A percentile compares a stretch with the other conserved stretches of the same genome.
Conservation (phyloP, 306 rosid species). For the Potentilla sterilis region DNA sequence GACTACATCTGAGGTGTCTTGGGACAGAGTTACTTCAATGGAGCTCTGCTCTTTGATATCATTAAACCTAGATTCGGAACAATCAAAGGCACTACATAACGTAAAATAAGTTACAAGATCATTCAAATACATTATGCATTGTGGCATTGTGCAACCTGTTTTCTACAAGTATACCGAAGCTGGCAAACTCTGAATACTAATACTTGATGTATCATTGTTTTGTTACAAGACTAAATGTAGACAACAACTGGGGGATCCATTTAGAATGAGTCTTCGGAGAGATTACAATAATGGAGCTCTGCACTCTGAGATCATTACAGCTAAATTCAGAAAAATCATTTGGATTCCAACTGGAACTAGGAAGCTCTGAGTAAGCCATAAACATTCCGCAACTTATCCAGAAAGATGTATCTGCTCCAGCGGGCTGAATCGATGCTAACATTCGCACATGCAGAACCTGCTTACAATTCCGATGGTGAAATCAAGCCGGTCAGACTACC, state of each 20-base stretch:
- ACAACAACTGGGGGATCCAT: background rate
- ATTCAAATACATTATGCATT: too few species aligned
- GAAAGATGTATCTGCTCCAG: background rate
- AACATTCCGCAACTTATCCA: background rate
- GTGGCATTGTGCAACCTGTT: background rate
- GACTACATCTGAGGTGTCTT: too few species aligned
- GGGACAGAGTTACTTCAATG: too few species aligned
- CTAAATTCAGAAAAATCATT: background rate
- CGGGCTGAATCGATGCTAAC: background rate
- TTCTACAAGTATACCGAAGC: background rate
- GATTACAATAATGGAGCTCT: background rate
- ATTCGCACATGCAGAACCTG: background rate
- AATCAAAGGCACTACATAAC: too few species aligned
- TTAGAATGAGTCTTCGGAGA: background rate
- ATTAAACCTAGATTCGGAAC: background rate
- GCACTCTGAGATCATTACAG: conserved; percentile 3
- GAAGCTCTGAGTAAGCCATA: background rate
- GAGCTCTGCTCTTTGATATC: background rate
- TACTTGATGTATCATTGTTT: background rate
- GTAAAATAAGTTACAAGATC: too few species aligned
- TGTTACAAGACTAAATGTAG: background rate
- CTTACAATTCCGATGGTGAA: background rate
- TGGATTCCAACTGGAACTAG: background rate
- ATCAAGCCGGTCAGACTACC: background rate
- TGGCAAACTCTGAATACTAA: background rate